phyloP scores from a whole-genome alignment of 1,284 basidiomycete species.

The Entoloma clypeatum region DNA sequence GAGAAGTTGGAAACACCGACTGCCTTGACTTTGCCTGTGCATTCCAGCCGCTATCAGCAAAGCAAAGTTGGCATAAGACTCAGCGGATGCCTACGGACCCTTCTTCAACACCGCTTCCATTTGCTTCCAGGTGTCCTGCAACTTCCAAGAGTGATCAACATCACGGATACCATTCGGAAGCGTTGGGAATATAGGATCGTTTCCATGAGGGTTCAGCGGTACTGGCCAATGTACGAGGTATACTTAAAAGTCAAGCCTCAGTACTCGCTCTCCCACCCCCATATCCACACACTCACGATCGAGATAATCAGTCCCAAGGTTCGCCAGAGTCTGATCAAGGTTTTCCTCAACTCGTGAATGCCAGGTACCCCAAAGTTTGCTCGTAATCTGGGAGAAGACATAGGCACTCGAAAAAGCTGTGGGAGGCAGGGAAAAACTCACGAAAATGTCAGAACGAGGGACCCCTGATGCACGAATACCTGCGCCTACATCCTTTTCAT shows the following conservation, averaged over 20 bases:
- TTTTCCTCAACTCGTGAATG: conserved; percentile 73
- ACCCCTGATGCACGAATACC: conserved; percentile 79
- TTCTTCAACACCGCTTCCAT: conserved; percentile 74
- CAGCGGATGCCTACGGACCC: conserved; percentile 36
- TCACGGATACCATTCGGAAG: conserved; percentile 68
- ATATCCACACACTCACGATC: conserved; percentile 48
- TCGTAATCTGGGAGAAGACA: conserved; percentile 48
- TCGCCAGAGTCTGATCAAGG: conserved; percentile 67
- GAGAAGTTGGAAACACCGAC: conserved; percentile 79
- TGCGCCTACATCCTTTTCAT: conserved; percentile 83
- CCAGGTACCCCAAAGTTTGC: conserved; percentile 70
- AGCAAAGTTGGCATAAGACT: not conserved
- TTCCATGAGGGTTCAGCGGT: conserved; percentile 69
- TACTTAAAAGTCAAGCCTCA: conserved; percentile 36
- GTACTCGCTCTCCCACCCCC: not conserved
- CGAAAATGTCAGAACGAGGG: conserved; percentile 76
- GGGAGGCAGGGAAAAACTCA: conserved; percentile 37
- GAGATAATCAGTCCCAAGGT: conserved; percentile 75
- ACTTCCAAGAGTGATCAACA: conserved; percentile 60
- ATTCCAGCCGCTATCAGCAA: conserved; percentile 16
- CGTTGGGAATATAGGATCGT: conserved; percentile 66
- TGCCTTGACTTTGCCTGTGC: conserved; percentile 59
- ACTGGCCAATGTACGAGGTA: conserved; percentile 86
- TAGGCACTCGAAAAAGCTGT: conserved; percentile 2
- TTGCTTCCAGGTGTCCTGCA: conserved; percentile 77